These are phyloP conservation scores for Trichomonascus vanleenenianus DNA, from an alignment of 805 yeast genomes.

Conservation along the genomic window DNA sequence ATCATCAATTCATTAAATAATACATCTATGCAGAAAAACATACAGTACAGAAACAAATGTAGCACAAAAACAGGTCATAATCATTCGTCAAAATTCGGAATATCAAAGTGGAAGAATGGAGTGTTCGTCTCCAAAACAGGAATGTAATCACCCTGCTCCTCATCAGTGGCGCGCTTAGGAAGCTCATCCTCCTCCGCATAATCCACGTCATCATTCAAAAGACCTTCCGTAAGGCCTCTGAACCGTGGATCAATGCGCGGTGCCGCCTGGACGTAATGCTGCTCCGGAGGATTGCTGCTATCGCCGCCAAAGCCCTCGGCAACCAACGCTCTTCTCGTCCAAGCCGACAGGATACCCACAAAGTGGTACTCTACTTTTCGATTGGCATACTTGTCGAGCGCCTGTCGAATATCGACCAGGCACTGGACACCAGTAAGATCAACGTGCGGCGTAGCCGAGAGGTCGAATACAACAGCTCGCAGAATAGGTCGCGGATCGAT, in stretches of 20 bases:
- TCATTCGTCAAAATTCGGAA: constrained; percentile 39
- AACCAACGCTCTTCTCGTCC: constrained; percentile 74
- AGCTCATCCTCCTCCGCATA: constrained; percentile 16
- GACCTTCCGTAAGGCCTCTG: constrained; percentile 9
- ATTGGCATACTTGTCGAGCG: constrained; percentile 66
- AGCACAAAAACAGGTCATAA: no score
- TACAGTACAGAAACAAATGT: no score
- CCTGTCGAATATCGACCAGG: constrained; percentile 65
- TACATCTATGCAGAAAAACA: no score
- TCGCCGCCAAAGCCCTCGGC: constrained; percentile 71
- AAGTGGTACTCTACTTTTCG: constrained; percentile 85
- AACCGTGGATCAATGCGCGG: constrained; percentile 3
- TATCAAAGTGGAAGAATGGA: constrained; percentile 72
- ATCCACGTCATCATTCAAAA: constrained; percentile 10
- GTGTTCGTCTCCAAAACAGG: constrained; percentile 59
- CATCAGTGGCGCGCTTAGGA: constrained; percentile 8
- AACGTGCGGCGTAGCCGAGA: constrained; percentile 63
- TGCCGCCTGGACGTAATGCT: constrained; percentile 14
- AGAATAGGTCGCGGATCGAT: constrained; percentile 57
- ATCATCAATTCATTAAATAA: no score
- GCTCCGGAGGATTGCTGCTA: constrained; percentile 29
- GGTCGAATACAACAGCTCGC: constrained; percentile 70
- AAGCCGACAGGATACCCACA: constrained; percentile 74
- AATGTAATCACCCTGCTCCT: constrained; percentile 36
- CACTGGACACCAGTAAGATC: constrained; percentile 79